Conservation (phyloP, 148 eudicot genomes). For the Rheum nobile region DNA sequence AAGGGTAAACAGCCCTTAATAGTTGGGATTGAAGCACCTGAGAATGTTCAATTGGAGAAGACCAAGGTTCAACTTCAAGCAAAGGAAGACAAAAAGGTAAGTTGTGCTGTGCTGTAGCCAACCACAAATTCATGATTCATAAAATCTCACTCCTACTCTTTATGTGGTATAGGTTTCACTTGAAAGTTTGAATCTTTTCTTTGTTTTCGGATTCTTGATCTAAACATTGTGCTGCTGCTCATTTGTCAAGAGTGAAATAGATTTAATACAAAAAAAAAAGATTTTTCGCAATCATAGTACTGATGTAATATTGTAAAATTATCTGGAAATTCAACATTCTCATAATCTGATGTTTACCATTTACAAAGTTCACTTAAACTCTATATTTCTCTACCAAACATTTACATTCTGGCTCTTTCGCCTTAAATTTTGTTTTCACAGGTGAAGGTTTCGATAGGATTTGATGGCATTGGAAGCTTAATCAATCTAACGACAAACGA, state of each 20-base stretch:
- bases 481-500: constrained; percentile 40
- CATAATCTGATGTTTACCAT: neutral
- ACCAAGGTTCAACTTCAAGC: constrained; percentile 37
- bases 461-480: constrained; percentile 27
- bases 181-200: neutral
- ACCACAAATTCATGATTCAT: neutral
- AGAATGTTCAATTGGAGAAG: constrained; percentile 55
- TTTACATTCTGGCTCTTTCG: neutral
- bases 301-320: neutral
- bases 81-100: constrained; percentile 58
- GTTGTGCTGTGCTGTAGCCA: neutral
- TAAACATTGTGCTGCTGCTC: neutral
- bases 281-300: neutral
- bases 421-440: constrained; percentile 10
- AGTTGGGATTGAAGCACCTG: constrained; percentile 51
- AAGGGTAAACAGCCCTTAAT: constrained; percentile 40
- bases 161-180: neutral
- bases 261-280: neutral
- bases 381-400: neutral
- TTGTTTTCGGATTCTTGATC: neutral
- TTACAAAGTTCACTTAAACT: neutral
- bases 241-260: neutral
- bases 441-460: constrained; percentile 54
- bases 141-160: neutral
- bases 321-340: neutral